Conservation (phyloP, 2,329 filamentous ascomycete species). For the Pseudogymnoascus sp. region DNA sequence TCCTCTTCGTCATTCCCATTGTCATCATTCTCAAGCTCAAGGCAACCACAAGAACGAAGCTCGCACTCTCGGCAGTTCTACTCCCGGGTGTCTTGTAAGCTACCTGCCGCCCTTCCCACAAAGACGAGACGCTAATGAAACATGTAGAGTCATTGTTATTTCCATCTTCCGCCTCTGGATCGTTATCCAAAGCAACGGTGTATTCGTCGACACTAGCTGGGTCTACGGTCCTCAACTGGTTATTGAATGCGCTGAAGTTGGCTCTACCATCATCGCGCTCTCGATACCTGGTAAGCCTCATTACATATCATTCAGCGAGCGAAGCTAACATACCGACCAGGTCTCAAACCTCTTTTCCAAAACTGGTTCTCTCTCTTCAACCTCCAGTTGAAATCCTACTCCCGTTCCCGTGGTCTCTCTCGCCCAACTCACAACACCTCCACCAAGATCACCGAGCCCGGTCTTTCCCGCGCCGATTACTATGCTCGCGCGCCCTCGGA, state of each 20-base stretch:
- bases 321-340: background rate
- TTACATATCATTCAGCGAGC: background rate
- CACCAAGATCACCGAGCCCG: background rate
- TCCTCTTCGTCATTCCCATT: constrained; percentile 44
- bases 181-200: constrained; percentile 7
- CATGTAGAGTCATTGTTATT: constrained; percentile 4
- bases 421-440: background rate
- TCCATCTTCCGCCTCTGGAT: constrained; percentile 13
- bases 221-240: constrained; percentile 19
- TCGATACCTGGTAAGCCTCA: constrained; percentile 16
- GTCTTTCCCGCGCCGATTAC: background rate
- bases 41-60: constrained; percentile 40
- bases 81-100: constrained; percentile 30
- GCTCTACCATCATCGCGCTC: constrained; percentile 19
- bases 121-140: background rate
- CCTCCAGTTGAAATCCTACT: background rate
- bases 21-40: constrained; percentile 41
- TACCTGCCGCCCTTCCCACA: background rate
- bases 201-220: constrained; percentile 20
- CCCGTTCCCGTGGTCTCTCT: background rate
- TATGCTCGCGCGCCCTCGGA: background rate
- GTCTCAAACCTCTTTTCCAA: background rate
- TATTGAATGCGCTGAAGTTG: constrained; percentile 21
- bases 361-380: background rate
- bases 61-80: constrained; percentile 43